Percentiles rank a stretch among this genome's conserved stretches.
phyloP scores from a whole-genome alignment of 2,329 filamentous ascomycete genomes.

The Talaromyces sp. region DNA sequence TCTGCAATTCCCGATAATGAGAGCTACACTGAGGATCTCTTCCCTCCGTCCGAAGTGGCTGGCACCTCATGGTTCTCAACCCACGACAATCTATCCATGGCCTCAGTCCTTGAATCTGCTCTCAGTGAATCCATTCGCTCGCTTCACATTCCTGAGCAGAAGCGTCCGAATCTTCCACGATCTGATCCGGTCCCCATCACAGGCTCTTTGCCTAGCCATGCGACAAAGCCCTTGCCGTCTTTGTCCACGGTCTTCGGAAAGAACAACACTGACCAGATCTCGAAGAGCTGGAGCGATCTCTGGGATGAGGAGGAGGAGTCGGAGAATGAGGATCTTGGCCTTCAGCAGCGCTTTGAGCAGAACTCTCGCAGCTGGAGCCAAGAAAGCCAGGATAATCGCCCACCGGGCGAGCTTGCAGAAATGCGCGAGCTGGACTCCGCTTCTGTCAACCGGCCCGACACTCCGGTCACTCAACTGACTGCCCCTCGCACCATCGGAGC shows the following conservation, averaged over 20 bases:
- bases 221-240: constrained; percentile 63
- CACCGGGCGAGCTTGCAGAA: constrained; percentile 53
- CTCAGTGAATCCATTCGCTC: constrained; percentile 81
- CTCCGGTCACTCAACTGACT: constrained; percentile 30
- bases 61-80: constrained; percentile 75
- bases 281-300: constrained; percentile 99
- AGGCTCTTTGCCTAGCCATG: constrained; percentile 71
- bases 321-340: constrained; percentile 62
- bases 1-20: constrained; percentile 80
- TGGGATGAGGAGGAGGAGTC: constrained; percentile 91
- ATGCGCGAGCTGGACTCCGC: constrained; percentile 59
- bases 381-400: constrained; percentile 62
- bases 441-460: constrained; percentile 51
- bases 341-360: constrained; percentile 63
- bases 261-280: constrained; percentile 71
- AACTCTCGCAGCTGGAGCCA: constrained; percentile 80
- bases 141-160: constrained; percentile 54
- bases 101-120: constrained; percentile 81
- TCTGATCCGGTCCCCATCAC: constrained; percentile 72
- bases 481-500: constrained; percentile 21
- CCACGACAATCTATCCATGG: constrained; percentile 78
- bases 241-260: constrained; percentile 80
- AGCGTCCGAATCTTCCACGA: constrained; percentile 51
- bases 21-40: constrained; percentile 82
- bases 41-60: constrained; percentile 71